Conservation (phyloP, 108 stramenopile species). For the Ochromonas danica region DNA sequence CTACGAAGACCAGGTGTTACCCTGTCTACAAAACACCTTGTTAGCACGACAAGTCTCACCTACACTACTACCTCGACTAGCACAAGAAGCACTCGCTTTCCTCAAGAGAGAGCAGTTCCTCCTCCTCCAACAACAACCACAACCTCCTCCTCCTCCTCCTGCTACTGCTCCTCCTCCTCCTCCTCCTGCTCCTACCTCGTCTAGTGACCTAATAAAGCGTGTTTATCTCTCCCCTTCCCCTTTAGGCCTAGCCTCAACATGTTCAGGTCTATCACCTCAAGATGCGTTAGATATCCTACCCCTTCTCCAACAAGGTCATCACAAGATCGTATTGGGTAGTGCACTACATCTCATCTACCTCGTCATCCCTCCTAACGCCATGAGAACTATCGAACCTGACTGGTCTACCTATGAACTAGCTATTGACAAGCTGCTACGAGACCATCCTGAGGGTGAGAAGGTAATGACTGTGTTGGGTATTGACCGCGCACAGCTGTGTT, state of each 20-base stretch:
- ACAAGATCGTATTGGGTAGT: background rate
- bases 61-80: no score
- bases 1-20: background rate
- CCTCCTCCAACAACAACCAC: background rate
- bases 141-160: no score
- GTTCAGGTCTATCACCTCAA: no score
- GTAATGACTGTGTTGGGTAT: background rate
- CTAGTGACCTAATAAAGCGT: no score
- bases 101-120: background rate
- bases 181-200: no score
- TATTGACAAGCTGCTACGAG: background rate
- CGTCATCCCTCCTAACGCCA: background rate
- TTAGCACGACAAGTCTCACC: background rate
- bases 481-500: background rate
- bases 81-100: background rate
- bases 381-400: background rate
- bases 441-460: background rate
- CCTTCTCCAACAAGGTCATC: background rate
- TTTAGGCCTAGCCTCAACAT: background rate
- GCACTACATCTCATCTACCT: background rate
- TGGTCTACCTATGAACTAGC: constrained; percentile 8
- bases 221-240: background rate
- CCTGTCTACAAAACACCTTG: background rate
- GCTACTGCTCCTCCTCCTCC: no score
- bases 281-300: no score